Evolutionary conservation across 352 stramenopile genomes (phyloP), one percentile per base, ranked within the genome.

Genomic region (Peronospora belbahrii): DNA sequence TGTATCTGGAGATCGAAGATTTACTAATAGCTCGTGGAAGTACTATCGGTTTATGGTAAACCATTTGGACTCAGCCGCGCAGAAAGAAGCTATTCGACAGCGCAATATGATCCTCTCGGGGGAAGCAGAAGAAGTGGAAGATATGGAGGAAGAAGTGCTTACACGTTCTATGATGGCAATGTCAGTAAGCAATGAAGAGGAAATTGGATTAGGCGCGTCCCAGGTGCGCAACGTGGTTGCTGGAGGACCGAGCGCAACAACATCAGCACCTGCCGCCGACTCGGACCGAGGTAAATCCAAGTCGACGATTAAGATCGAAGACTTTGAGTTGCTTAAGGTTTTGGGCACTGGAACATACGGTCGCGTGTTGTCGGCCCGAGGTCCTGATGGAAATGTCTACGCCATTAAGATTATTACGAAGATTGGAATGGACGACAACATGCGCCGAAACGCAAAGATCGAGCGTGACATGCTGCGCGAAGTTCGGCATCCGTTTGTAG

Each of bases 401-500:
- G 82, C 82, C 17, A 93, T 93, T 62, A 93, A 93, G 62, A 89
- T 93, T 59, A 88, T 93, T 30, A 85, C 68, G 18, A 93, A 93
- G 55, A 91, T 93, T 56, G 82, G 82, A 22, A 89, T 93, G 75
- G 79, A 93, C 52, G 77, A 91, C 8, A 86, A 67, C 24, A 67
- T 73, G 59, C 81, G 79, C 24, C 73, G 74, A 2, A 91, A 90
- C 39, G 78, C 79, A 10, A 93, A 93, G 62, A 69, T 90, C 27
- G 96, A 99, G 71, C 85, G 94, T 27, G 90, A 97, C 57, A 94
- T 99, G 54, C 62, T 99, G 27, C 87, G 86, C 6, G 70, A 95
- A 25, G 83, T 98, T 15, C 82, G 91, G 35, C 95, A 99, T 61
- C 94, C 95, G 24, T 98, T 98, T 52, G 95, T 99, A 23, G 95